Evolutionary conservation across 2,329 filamentous ascomycete species (phyloP).

Genomic region (Tetracladium maxilliforme): DNA sequence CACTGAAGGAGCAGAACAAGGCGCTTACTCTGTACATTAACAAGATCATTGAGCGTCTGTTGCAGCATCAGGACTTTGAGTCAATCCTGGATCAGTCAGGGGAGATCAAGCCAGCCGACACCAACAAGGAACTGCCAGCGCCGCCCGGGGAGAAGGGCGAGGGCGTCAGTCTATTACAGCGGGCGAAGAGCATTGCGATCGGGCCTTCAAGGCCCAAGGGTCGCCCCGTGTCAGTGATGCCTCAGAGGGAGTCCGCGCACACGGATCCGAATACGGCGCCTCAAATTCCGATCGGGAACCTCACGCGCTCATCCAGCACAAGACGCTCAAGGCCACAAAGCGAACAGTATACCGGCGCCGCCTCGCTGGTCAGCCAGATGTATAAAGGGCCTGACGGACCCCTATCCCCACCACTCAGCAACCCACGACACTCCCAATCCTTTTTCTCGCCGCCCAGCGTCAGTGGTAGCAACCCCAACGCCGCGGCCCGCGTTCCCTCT

Average conservation of each 20-base stretch:
- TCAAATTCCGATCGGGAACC: slow-evolving; percentile 57
- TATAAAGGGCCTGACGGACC: slow-evolving; percentile 60
- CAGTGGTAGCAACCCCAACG: slow-evolving; percentile 35
- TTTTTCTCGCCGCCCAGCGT: slow-evolving; percentile 42
- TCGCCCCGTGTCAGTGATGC: slow-evolving; percentile 43
- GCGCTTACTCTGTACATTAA: slow-evolving; percentile 96
- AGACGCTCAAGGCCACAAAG: slow-evolving; percentile 42
- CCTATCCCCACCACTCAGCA: slow-evolving; percentile 40
- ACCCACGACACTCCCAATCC: slow-evolving; percentile 44
- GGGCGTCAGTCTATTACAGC: slow-evolving; percentile 38
- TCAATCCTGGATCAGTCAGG: slow-evolving; percentile 75
- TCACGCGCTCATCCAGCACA: slow-evolving; percentile 36
- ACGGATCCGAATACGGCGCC: slow-evolving; percentile 62
- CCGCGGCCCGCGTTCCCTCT: slow-evolving; percentile 34
- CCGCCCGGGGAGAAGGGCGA: slow-evolving; percentile 44
- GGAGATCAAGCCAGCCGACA: slow-evolving; percentile 42
- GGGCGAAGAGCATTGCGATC: slow-evolving; percentile 44
- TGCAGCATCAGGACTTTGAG: slow-evolving; percentile 92
- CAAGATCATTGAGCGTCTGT: slow-evolving; percentile 90
- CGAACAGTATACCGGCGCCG: slow-evolving; percentile 46
- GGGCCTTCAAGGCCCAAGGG: slow-evolving; percentile 29
- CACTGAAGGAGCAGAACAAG: slow-evolving; percentile 87
- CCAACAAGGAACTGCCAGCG: slow-evolving; percentile 74
- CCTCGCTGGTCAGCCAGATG: slow-evolving; percentile 76
- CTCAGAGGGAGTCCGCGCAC: slow-evolving; percentile 23